Percentiles rank a stretch among this genome's conserved stretches.
These are phyloP conservation scores for Triangularia setosa DNA, from an alignment of 2,329 filamentous ascomycete species.

Conservation along the genomic window DNA sequence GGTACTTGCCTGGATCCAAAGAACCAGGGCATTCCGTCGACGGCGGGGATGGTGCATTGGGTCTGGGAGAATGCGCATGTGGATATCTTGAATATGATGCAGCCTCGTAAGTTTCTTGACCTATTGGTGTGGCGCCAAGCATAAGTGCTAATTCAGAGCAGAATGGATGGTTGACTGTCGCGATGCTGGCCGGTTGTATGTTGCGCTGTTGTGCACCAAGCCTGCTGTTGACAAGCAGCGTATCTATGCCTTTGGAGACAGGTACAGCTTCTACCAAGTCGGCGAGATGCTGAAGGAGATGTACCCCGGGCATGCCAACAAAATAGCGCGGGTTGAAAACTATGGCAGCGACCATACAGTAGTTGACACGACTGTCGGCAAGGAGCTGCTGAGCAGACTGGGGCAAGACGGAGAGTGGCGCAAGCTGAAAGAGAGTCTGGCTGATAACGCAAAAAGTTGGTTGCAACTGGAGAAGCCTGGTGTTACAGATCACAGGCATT, in stretches of 20 bases:
- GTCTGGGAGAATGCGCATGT: slow-evolving; percentile 28
- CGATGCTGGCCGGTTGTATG: slow-evolving; percentile 31
- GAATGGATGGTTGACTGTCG: slow-evolving; percentile 31
- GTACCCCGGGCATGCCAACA: slow-evolving; percentile 27
- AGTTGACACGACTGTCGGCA: slow-evolving; percentile 29
- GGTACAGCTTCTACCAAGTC: slow-evolving; percentile 32
- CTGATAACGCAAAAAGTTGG: slow-evolving; percentile 27
- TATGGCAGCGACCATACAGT: slow-evolving; percentile 31
- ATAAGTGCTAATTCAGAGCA: background rate
- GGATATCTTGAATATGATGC: slow-evolving; percentile 18
- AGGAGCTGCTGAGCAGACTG: slow-evolving; percentile 27
- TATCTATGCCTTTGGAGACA: slow-evolving; percentile 31
- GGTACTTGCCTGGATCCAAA: slow-evolving; percentile 29
- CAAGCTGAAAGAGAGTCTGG: slow-evolving; percentile 30
- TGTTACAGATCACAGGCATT: slow-evolving; percentile 11
- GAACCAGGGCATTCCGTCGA: slow-evolving; percentile 30
- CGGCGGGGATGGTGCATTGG: slow-evolving; percentile 32
- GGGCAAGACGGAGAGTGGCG: slow-evolving; percentile 29
- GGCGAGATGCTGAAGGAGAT: slow-evolving; percentile 28
- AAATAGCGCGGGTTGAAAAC: slow-evolving; percentile 24
- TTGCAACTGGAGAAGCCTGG: slow-evolving; percentile 12
- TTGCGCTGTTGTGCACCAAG: slow-evolving; percentile 29
- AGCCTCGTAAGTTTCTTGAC: slow-evolving; percentile 16
- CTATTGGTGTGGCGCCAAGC: background rate
- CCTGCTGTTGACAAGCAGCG: slow-evolving; percentile 30